These are phyloP conservation scores for Akebia trifoliata DNA, from an alignment of 164 flowering plant species.

Conservation along the genomic window DNA sequence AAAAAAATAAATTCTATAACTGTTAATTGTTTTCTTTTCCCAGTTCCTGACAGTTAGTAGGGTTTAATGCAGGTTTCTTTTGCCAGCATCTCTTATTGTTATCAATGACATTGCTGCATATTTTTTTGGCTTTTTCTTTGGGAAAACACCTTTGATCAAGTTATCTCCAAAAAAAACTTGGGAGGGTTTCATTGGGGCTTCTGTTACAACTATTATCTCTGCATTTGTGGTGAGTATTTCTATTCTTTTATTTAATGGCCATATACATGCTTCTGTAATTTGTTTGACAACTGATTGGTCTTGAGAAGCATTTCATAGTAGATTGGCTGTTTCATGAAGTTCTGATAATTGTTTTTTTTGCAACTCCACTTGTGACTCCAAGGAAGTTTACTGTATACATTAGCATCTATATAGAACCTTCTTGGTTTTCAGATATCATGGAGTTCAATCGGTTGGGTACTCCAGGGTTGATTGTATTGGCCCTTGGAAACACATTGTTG, in stretches of 20 bases:
- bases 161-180: slow-evolving; percentile 98
- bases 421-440: no score
- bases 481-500: no score
- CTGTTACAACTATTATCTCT: slow-evolving; percentile 70
- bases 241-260: background rate
- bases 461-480: no score
- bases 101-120: slow-evolving; percentile 96
- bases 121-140: slow-evolving; percentile 92
- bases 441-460: no score
- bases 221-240: slow-evolving; percentile 77
- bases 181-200: slow-evolving; percentile 99
- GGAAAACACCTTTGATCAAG: slow-evolving; percentile 90
- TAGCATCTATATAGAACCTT: no score
- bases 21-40: background rate
- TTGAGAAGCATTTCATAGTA: background rate
- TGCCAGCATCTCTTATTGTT: slow-evolving; percentile 94
- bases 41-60: slow-evolving; percentile 8
- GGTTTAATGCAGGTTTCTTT: slow-evolving; percentile 81
- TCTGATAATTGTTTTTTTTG: no score
- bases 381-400: no score
- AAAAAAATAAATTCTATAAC: background rate
- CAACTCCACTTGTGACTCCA: no score
- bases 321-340: no score
- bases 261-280: background rate
- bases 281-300: background rate